Evolutionary conservation across 2,329 filamentous ascomycete species (phyloP), one percentile per base, ranked within the genome.

Genomic region (Pezicula radicicola): DNA sequence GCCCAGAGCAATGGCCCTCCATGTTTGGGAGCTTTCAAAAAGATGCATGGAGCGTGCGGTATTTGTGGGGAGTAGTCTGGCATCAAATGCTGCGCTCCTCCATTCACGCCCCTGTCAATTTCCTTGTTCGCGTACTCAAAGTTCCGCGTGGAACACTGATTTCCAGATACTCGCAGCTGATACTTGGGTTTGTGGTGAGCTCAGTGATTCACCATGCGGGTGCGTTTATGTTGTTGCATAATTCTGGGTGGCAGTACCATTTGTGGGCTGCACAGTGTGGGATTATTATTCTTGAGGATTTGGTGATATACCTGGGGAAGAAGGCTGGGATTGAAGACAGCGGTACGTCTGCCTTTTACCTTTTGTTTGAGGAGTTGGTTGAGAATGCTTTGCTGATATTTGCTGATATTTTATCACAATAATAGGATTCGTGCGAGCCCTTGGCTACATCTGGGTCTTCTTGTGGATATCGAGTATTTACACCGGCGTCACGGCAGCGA

Each of bases 51-150:
- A 52, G 51, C 13, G 47, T 58, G 42, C 45, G 55, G n/a, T 47
- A 45, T 18, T 40, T 54, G 13, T 55, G 53, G 51, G 55, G 55
- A 21, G 52, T 50, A 35, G 51, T 53, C 30, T 58, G 55, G 55
- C 55, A 58, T 49, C 55, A 58, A 27, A 12, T 52, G 2, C 28
- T 55, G 4, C 42, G 55, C 12, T 40, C 45, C 51, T 53, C 9
- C 53, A 44, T 30, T n/a, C 53, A 30, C 8, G 28, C 28, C 6
- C 53, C 53, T 4, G 53, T 46, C 30, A 19, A 48, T 19, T 4
- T 50, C n/a, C 28, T 58, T 13, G 55, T 12, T 13, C 30, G 35
- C 5, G 48, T 46, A 35, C 25, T 57, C 8, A 49, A 47, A 13
- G 52, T 55, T 27, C 33, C 27, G 9, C 48, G 30, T n/a, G 55